These are phyloP conservation scores for Tritrichomonas foetus DNA, from an alignment of 208 protist species.

Conservation along the genomic window DNA sequence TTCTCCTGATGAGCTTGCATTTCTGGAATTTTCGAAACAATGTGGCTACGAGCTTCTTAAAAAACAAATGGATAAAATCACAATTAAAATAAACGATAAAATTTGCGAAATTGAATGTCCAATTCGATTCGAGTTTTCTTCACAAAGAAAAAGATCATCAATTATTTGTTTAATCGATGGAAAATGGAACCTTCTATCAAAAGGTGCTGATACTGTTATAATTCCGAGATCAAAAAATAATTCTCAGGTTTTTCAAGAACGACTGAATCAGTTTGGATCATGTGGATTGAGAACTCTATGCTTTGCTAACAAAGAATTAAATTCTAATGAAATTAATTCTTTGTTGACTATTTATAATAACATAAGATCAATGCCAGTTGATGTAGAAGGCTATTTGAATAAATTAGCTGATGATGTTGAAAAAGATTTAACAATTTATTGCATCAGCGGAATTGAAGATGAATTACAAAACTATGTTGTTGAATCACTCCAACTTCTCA, in stretches of 20 bases:
- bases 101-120: conserved; percentile 54
- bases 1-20: conserved; percentile 53
- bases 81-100: neutral
- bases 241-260: conserved; percentile 71
- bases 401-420: conserved; percentile 65
- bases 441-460: conserved; percentile 54
- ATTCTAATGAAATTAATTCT: conserved; percentile 65
- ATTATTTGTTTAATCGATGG: conserved; percentile 45
- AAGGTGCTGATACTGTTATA: conserved; percentile 42
- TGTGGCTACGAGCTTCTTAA: neutral
- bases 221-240: conserved; percentile 60
- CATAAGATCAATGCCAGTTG: neutral
- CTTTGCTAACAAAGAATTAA: conserved; percentile 70
- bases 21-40: neutral
- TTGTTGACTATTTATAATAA: conserved; percentile 58
- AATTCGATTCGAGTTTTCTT: conserved; percentile 70
- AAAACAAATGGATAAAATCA: neutral
- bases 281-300: conserved; percentile 84
- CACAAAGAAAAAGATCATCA: neutral
- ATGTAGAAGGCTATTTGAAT: conserved; percentile 55
- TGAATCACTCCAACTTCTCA: conserved; percentile 59
- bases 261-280: conserved; percentile 86
- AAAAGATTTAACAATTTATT: conserved; percentile 40
- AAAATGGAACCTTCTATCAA: conserved; percentile 68
- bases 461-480: conserved; percentile 85